A percentile compares a stretch with the other conserved stretches of the same genome.
Conservation (phyloP, 1,284 basidiomycete species). For the Peniophora sp. region DNA sequence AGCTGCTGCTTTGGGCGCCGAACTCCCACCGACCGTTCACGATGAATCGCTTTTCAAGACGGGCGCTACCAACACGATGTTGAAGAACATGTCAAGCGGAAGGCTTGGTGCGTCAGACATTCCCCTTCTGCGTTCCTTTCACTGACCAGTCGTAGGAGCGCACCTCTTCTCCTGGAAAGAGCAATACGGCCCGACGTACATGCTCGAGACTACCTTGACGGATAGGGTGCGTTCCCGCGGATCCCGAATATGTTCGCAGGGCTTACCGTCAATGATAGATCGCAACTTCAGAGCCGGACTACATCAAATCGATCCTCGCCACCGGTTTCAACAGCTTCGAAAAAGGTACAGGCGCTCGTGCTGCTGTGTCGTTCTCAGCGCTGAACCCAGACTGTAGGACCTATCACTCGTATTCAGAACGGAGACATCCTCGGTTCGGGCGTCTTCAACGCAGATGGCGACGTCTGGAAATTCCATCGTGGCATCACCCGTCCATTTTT, state of each 20-base stretch:
- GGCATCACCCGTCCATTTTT: slow-evolving; percentile 23
- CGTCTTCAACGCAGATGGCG: slow-evolving; percentile 10
- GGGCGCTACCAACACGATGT: not conserved
- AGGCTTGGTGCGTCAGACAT: not conserved
- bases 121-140: not conserved
- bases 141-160: not conserved
- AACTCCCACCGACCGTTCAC: not conserved
- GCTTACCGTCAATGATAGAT: not conserved
- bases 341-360: slow-evolving; percentile 1
- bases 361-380: not conserved
- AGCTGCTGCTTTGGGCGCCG: not conserved
- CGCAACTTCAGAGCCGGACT: slow-evolving; percentile 6
- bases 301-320: slow-evolving; percentile 6
- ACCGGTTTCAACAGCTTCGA: slow-evolving; percentile 5
- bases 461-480: slow-evolving; percentile 18
- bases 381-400: not conserved
- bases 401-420: not conserved
- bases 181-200: not conserved
- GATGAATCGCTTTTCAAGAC: not conserved
- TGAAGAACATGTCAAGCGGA: not conserved
- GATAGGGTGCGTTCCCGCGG: not conserved
- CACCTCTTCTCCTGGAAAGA: not conserved
- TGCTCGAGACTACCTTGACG: not conserved
- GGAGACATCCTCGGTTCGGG: slow-evolving; percentile 6
- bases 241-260: not conserved